Evolutionary conservation across 2,329 filamentous ascomycete species (phyloP).

Genomic region (Trichoderma aggressivum): DNA sequence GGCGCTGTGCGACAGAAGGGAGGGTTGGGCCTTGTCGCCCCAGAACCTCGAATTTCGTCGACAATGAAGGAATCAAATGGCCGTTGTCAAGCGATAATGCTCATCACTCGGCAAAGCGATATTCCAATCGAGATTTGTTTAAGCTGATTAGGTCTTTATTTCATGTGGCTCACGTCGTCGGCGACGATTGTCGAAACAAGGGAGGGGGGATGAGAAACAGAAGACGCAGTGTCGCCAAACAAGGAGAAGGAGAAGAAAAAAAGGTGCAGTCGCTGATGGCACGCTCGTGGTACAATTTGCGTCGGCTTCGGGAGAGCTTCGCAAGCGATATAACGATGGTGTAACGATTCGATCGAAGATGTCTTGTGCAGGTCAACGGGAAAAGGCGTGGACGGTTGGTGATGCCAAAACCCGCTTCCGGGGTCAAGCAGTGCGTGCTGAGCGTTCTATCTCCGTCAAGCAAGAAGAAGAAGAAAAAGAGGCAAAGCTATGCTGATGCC

Average conservation of each 20-base stretch:
- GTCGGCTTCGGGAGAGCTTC: constrained; percentile 11
- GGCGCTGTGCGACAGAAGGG: constrained; percentile 15
- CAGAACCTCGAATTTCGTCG: constrained; percentile 11
- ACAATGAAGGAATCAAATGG: neutral
- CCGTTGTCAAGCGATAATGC: neutral
- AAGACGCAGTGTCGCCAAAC: neutral
- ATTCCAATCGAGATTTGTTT: neutral
- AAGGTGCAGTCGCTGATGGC: neutral
- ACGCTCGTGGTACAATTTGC: constrained; percentile 12
- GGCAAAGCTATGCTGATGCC: neutral
- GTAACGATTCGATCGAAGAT: constrained; percentile 15
- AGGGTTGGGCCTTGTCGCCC: constrained; percentile 19
- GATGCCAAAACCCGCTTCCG: neutral
- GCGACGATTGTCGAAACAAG: neutral
- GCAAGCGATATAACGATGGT: constrained; percentile 1
- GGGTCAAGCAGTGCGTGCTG: neutral
- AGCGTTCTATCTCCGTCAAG: neutral
- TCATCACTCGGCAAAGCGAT: constrained; percentile 1
- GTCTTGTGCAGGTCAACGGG: neutral
- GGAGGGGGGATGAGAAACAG: neutral
- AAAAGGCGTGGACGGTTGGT: neutral
- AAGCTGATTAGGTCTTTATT: neutral
- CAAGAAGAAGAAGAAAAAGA: neutral
- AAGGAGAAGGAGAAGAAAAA: neutral
- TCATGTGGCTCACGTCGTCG: neutral